Conservation (phyloP, 1,139 yeast genomes). For the Candida frijolesensis region DNA sequence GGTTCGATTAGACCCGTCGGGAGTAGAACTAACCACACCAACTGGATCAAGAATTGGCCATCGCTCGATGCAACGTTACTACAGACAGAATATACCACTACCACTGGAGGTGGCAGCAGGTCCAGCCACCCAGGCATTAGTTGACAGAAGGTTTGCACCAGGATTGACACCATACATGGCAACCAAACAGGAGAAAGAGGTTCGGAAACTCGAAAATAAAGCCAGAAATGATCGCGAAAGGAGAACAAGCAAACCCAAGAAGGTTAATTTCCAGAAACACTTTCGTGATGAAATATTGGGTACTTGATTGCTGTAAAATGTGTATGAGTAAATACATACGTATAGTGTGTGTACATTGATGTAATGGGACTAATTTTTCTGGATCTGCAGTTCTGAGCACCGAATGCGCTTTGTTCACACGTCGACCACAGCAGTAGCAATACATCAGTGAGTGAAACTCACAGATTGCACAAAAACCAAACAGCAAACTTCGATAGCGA, state of each 20-base stretch:
- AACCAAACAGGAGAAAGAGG: conserved; percentile 37
- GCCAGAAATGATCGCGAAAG: conserved; percentile 28
- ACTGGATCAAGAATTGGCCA: conserved; percentile 54
- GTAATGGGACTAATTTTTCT: too few species aligned
- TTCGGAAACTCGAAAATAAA: conserved; percentile 27
- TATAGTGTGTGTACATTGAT: too few species aligned
- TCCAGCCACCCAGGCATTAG: conserved; percentile 38
- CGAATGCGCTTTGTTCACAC: too few species aligned
- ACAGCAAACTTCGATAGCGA: background rate
- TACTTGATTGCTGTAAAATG: conserved; percentile 8
- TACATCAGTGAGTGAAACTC: background rate
- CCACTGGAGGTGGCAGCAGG: conserved; percentile 32
- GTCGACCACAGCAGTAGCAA: background rate
- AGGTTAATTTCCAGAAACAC: conserved; percentile 39
- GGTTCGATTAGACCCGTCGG: conserved; percentile 40
- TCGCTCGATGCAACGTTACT: conserved; percentile 46
- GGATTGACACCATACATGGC: conserved; percentile 36
- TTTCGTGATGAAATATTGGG: conserved; percentile 43
- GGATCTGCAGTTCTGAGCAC: too few species aligned
- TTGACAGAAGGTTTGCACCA: conserved; percentile 44
- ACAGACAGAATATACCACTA: conserved; percentile 39
- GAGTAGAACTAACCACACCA: conserved; percentile 47
- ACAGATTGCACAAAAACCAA: background rate
- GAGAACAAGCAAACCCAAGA: conserved; percentile 29
- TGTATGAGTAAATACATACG: background rate